Evolutionary conservation across 495 filamentous ascomycete genomes (phyloP), one percentile per base, ranked within the genome.

Genomic region (Aspergillus panamensis): DNA sequence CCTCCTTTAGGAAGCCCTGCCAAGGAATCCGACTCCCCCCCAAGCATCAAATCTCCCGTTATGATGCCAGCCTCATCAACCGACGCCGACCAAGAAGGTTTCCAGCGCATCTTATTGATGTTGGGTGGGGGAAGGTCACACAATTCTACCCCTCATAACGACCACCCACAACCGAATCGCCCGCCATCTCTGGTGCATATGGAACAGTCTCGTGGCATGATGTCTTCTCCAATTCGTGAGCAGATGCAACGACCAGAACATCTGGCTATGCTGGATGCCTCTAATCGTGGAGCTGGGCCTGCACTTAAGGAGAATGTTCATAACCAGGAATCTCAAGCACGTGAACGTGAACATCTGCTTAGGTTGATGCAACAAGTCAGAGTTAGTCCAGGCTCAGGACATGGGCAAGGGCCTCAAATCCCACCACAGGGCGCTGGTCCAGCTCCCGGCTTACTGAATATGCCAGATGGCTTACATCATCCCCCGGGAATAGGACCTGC

Each of bases 61-160:
- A 63, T 66, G 21, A 63, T 66, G 21, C 61, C 75, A 8, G 59
- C 76, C 33, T 76, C 80, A n/a, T 73, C 77, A 9, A 79, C 80
- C 33, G 79, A 80, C 56, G 86, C 88, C 20, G 93, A 98, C 59
- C 92, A 90, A 70, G 86, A 90, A 74, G 94, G 90, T 1, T 98
- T 98, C 68, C 87, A 93, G 58, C 84, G 86, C 45, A 87, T 98
- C 40, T 73, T 98, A 32, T 83, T 89, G 58, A 95, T 97, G 81
- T 83, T 98, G 37, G 83, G 77, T 53, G 79, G 80, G 7, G 78
- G 70, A 42, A 74, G 69, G 37, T 77, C 76, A 4, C 66, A 67
- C 47, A 78, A 71, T 61, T 59, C 64, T 19, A 80, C 77, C 5
- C 76, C 77, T 52, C 69, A 76, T 32, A 68, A 73, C 21, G 65